These are phyloP conservation scores for Aspergillus sp. DNA, from an alignment of 2,329 filamentous ascomycete species.

Conservation along the genomic window DNA sequence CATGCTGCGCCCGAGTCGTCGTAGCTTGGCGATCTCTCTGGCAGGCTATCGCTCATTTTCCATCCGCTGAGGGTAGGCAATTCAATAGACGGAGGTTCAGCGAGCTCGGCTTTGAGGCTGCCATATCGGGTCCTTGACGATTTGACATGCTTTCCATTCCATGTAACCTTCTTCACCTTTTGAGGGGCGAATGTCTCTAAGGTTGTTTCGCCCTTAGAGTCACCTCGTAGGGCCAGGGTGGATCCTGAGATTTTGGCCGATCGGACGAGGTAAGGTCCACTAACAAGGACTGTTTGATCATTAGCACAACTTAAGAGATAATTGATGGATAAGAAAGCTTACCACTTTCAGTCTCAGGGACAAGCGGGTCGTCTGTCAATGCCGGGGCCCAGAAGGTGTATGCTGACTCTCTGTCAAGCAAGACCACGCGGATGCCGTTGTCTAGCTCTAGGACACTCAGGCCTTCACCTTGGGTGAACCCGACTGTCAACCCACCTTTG, in stretches of 20 bases:
- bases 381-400: conserved; percentile 59
- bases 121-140: conserved; percentile 38
- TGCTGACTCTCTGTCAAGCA: conserved; percentile 56
- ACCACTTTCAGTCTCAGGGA: conserved; percentile 49
- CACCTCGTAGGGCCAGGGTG: conserved; percentile 47
- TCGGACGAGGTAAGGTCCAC: conserved; percentile 55
- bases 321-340: neutral
- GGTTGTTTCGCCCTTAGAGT: conserved; percentile 42
- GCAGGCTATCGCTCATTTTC: conserved; percentile 47
- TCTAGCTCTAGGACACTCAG: conserved; percentile 49
- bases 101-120: conserved; percentile 38
- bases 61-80: conserved; percentile 37
- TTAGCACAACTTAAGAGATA: conserved; percentile 2
- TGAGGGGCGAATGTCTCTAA: conserved; percentile 52
- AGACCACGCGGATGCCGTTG: conserved; percentile 50
- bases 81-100: conserved; percentile 26
- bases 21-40: conserved; percentile 41
- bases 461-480: conserved; percentile 52
- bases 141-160: conserved; percentile 49
- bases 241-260: conserved; percentile 40
- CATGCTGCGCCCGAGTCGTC: conserved; percentile 43
- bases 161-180: conserved; percentile 47
- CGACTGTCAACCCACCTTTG: conserved; percentile 43
- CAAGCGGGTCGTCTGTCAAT: conserved; percentile 49
- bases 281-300: conserved; percentile 47